Evolutionary conservation across 2,329 filamentous ascomycete genomes (phyloP).

Genomic region (Pyrenophora teres): DNA sequence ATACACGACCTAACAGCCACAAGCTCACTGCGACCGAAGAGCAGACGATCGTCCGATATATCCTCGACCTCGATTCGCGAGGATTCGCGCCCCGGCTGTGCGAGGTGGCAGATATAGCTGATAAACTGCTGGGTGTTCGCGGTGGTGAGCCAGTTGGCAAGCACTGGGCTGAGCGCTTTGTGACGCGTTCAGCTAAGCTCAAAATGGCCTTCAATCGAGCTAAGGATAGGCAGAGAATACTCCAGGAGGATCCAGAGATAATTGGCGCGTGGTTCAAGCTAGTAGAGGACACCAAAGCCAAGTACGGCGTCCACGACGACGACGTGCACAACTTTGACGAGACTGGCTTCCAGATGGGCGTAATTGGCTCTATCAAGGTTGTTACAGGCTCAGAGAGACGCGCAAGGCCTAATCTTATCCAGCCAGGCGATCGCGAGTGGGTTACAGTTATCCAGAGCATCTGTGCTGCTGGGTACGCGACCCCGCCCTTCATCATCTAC

Average conservation of each 20-base stretch:
- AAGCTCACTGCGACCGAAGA: slow-evolving; percentile 8
- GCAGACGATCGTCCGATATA: slow-evolving; percentile 20
- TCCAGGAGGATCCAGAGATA: slow-evolving; percentile 13
- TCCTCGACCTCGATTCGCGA: slow-evolving; percentile 19
- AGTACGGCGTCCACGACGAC: slow-evolving; percentile 12
- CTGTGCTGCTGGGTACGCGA: slow-evolving; percentile 4
- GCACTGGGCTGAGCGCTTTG: slow-evolving; percentile 15
- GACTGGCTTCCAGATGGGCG: no score
- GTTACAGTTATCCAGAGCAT: slow-evolving; percentile 20
- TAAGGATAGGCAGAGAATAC: slow-evolving; percentile 11
- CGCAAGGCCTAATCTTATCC: slow-evolving; percentile 1
- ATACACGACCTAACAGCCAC: no score
- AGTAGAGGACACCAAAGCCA: slow-evolving; percentile 7
- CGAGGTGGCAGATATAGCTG: slow-evolving; percentile 23
- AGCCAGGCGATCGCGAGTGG: slow-evolving; percentile 19
- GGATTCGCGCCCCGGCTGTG: slow-evolving; percentile 14
- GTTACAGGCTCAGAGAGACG: neutral
- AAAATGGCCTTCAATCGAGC: slow-evolving; percentile 20
- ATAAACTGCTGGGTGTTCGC: slow-evolving; percentile 22
- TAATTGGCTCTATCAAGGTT: no score
- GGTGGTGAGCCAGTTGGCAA: slow-evolving; percentile 15
- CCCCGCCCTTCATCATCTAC: slow-evolving; percentile 19
- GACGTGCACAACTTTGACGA: slow-evolving; percentile 8
- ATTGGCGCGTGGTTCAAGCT: slow-evolving; percentile 20
- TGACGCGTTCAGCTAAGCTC: slow-evolving; percentile 17